Conservation (phyloP, 2,329 filamentous ascomycete species). For the Xylariales sp. region DNA sequence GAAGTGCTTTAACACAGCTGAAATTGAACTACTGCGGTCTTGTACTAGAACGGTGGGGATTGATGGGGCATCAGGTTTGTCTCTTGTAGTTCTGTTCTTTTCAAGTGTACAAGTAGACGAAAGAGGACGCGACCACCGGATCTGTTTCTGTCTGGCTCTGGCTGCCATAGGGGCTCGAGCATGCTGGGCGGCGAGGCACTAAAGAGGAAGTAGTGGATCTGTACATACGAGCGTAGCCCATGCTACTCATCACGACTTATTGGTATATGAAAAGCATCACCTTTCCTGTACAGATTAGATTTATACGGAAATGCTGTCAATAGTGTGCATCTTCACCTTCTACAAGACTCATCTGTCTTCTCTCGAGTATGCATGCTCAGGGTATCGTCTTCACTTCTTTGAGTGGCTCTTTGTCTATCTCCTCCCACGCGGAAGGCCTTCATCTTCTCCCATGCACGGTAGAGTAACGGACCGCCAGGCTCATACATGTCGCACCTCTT, state of each 20-base stretch:
- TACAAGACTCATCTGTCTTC: conserved; percentile 4
- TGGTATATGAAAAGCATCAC: conserved; percentile 9
- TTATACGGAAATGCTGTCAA: background rate
- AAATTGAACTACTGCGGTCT: background rate
- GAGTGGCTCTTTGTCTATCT: background rate
- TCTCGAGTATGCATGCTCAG: conserved; percentile 2
- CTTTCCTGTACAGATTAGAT: conserved; percentile 1
- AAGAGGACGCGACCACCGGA: background rate
- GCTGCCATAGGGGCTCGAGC: no score
- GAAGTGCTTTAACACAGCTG: conserved; percentile 69
- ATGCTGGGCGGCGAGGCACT: background rate
- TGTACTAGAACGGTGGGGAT: conserved; percentile 4
- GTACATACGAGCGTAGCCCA: conserved; percentile 10
- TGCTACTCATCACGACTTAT: conserved; percentile 5
- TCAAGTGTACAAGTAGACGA: conserved; percentile 6
- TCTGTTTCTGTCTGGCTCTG: no score
- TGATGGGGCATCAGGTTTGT: background rate
- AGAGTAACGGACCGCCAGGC: no score
- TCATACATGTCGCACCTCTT: no score
- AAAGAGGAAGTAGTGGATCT: conserved; percentile 1
- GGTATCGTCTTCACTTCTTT: conserved; percentile 5
- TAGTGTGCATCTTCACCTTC: background rate
- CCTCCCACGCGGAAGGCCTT: background rate
- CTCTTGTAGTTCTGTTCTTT: no score
- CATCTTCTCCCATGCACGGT: background rate